These are phyloP conservation scores for Paramecium primaurelia DNA, from an alignment of 73 alveolate genomes.

Conservation along the genomic window DNA sequence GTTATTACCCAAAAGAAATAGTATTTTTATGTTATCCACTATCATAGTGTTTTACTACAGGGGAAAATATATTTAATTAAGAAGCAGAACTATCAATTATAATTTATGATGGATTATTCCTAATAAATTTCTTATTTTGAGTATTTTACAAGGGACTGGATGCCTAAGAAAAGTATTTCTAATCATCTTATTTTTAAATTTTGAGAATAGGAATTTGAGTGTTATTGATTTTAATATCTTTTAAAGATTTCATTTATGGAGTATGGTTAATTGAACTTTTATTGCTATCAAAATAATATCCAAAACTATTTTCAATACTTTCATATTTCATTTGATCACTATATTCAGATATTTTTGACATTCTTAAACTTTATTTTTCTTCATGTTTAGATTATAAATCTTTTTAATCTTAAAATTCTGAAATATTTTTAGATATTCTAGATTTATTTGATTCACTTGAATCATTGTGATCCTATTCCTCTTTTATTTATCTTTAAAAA, in stretches of 20 bases:
- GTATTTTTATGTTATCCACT: background rate
- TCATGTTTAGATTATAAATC: background rate
- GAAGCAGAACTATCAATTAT: background rate
- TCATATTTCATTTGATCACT: background rate
- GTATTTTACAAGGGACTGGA: background rate
- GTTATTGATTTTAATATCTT: background rate
- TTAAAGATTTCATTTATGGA: background rate
- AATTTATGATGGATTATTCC: background rate
- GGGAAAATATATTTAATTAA: background rate
- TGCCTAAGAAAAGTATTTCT: background rate
- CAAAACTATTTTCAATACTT: background rate
- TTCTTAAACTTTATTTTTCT: background rate
- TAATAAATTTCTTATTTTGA: background rate
- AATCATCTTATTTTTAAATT: background rate
- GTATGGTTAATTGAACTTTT: background rate
- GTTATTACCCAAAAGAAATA: background rate
- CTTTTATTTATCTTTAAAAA: background rate
- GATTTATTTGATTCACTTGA: background rate
- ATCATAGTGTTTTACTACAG: background rate
- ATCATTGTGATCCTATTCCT: background rate
- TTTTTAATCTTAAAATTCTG: background rate
- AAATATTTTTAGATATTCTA: background rate
- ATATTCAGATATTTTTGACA: background rate
- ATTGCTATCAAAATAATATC: background rate
- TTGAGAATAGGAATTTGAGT: background rate